Conservation (phyloP, 495 filamentous ascomycete species). For the Penicillium chermesinum region DNA sequence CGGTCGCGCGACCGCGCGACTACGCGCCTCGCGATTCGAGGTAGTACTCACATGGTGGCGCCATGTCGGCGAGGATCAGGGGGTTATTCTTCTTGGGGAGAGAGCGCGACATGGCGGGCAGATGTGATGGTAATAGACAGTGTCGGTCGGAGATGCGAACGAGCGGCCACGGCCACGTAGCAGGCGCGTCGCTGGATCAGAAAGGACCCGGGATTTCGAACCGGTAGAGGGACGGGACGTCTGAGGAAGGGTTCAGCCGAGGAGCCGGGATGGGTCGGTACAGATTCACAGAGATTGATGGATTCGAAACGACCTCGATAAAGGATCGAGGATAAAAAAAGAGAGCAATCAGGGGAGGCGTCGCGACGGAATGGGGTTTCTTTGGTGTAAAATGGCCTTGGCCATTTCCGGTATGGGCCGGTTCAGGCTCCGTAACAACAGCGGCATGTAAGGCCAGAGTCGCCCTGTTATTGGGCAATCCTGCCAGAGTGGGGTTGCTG, state of each 20-base stretch:
- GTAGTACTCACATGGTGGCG: constrained; percentile 54
- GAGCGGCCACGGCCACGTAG: constrained; percentile 45
- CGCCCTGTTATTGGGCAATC: constrained; percentile 11
- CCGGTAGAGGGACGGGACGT: not conserved
- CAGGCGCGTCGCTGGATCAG: constrained; percentile 38
- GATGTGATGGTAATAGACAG: constrained; percentile 4
- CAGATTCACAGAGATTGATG: constrained; percentile 1
- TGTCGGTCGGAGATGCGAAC: constrained; percentile 19
- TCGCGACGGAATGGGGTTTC: constrained; percentile 16
- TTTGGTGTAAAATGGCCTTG: constrained; percentile 16
- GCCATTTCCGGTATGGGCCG: constrained; percentile 25
- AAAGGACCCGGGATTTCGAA: no score
- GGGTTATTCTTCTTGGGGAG: constrained; percentile 73
- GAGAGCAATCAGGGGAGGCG: constrained; percentile 22
- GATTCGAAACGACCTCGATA: constrained; percentile 2
- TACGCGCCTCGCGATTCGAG: constrained; percentile 16
- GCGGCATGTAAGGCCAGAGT: constrained; percentile 1
- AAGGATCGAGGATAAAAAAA: constrained; percentile 12
- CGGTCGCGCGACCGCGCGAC: constrained; percentile 15
- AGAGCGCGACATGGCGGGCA: constrained; percentile 53
- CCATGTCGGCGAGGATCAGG: constrained; percentile 66
- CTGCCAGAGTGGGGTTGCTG: not conserved
- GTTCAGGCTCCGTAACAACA: constrained; percentile 4
- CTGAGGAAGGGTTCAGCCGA: not conserved
- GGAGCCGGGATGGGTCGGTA: not conserved